phyloP scores from a whole-genome alignment of 768 basidiomycete genomes.

The Lactifluus subvellereus region DNA sequence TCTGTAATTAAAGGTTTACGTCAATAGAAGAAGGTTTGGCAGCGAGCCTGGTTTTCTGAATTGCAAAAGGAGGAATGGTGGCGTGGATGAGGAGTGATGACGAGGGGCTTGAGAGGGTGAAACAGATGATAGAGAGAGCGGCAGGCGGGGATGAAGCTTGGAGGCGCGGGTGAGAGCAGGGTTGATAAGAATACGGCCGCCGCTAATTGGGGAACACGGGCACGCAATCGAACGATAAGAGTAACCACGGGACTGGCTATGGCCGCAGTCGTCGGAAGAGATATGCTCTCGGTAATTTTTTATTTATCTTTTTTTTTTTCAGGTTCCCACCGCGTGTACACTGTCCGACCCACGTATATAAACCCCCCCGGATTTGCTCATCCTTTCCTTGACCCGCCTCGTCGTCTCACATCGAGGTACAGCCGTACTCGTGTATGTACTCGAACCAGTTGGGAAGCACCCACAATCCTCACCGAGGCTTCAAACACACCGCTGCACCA shows the following conservation, averaged over 20 bases:
- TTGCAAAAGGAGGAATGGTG: not conserved
- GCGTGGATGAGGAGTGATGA: too few relatives aligned
- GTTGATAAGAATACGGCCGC: too few relatives aligned
- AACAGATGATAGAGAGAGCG: too few relatives aligned
- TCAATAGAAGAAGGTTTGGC: not conserved
- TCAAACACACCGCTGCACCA: constrained; percentile 72
- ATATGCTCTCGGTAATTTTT: not conserved
- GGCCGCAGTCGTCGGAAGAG: not conserved
- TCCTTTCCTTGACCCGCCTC: not conserved
- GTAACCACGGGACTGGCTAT: not conserved
- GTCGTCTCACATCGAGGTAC: not conserved
- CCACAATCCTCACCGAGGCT: constrained; percentile 86
- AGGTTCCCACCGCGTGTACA: not conserved
- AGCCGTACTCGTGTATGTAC: constrained; percentile 66
- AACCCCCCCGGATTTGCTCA: not conserved
- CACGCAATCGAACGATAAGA: too few relatives aligned
- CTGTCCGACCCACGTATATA: constrained; percentile 1
- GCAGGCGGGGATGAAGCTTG: too few relatives aligned
- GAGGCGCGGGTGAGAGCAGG: too few relatives aligned
- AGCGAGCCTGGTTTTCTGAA: not conserved
- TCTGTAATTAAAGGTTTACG: not conserved
- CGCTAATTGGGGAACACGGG: too few relatives aligned
- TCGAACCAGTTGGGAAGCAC: constrained; percentile 87
- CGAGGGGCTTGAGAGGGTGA: too few relatives aligned
- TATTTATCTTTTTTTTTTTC: not conserved